A percentile compares a stretch with the other conserved stretches of the same genome.
Conservation (phyloP, 164 flowering plant genomes). For the Amborella trichopoda region DNA sequence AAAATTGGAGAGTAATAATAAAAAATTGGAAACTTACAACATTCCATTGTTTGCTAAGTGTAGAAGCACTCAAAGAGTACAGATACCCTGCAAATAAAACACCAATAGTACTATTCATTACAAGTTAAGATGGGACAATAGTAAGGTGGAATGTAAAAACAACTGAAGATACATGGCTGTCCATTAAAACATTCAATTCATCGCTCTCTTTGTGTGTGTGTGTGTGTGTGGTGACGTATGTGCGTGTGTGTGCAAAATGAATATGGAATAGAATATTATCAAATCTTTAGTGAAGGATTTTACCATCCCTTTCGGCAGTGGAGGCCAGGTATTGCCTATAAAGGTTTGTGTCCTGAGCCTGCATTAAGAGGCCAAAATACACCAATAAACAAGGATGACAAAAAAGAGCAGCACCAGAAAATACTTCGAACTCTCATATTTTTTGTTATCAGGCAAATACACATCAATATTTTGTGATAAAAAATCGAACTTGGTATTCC, state of each 20-base stretch:
- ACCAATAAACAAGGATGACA: no score
- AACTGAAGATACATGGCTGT: no score
- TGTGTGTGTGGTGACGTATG: not conserved
- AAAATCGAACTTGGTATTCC: no score
- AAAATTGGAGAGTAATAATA: not conserved
- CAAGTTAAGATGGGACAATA: not conserved
- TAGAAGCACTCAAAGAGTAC: conserved; percentile 80
- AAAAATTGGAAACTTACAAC: conserved; percentile 27
- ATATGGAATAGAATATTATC: not conserved
- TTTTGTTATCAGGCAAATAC: no score
- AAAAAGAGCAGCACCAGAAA: no score
- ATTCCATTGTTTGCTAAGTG: conserved; percentile 77
- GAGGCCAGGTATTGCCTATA: conserved; percentile 71
- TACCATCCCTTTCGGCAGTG: conserved; percentile 95
- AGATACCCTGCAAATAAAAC: conserved; percentile 61
- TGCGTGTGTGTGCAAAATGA: not conserved
- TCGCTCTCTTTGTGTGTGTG: not conserved
- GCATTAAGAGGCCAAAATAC: conserved; percentile 13
- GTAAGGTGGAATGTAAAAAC: not conserved
- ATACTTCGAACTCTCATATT: no score
- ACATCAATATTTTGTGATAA: no score
- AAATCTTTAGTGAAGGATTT: not conserved
- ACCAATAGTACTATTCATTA: not conserved
- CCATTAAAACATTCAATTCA: no score
- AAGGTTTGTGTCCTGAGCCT: conserved; percentile 58